Percentiles rank a stretch among this genome's conserved stretches.
These are phyloP conservation scores for Albugo laibachii DNA, from an alignment of 352 stramenopile genomes.

Conservation along the genomic window DNA sequence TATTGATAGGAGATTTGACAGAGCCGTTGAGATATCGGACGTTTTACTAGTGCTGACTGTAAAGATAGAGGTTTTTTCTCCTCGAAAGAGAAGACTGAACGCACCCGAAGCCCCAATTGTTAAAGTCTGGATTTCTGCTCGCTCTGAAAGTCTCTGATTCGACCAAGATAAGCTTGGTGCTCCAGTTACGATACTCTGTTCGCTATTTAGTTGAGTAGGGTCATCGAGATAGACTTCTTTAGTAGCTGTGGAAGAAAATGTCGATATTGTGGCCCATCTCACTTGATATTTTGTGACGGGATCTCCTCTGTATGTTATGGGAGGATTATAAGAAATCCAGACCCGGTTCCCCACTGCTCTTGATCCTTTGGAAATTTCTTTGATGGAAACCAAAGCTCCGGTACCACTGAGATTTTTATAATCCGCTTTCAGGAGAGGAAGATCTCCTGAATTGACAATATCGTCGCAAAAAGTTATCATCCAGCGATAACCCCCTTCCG, in stretches of 20 bases:
- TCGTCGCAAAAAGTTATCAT: constrained; percentile 58
- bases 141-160: constrained; percentile 9
- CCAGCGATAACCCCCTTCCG: constrained; percentile 39
- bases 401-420: constrained; percentile 14
- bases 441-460: constrained; percentile 20
- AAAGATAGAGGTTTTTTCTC: constrained; percentile 11
- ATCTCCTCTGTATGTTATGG: constrained; percentile 32
- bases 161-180: constrained; percentile 42
- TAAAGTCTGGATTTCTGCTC: constrained; percentile 24
- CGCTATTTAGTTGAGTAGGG: constrained; percentile 23
- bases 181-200: constrained; percentile 26
- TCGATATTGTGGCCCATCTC: constrained; percentile 34
- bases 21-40: constrained; percentile 9
- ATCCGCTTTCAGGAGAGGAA: constrained; percentile 24
- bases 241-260: constrained; percentile 24
- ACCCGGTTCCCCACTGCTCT: constrained; percentile 49
- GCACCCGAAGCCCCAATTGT: constrained; percentile 13
- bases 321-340: constrained; percentile 56
- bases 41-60: constrained; percentile 17
- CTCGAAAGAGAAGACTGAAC: constrained; percentile 38
- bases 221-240: constrained; percentile 27
- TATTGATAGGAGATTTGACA: constrained; percentile 23
- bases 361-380: constrained; percentile 39
- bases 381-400: constrained; percentile 19
- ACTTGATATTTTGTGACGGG: constrained; percentile 45